These are phyloP conservation scores for Ascochyta koolunga DNA, from an alignment of 2,329 filamentous ascomycete species.

Conservation along the genomic window DNA sequence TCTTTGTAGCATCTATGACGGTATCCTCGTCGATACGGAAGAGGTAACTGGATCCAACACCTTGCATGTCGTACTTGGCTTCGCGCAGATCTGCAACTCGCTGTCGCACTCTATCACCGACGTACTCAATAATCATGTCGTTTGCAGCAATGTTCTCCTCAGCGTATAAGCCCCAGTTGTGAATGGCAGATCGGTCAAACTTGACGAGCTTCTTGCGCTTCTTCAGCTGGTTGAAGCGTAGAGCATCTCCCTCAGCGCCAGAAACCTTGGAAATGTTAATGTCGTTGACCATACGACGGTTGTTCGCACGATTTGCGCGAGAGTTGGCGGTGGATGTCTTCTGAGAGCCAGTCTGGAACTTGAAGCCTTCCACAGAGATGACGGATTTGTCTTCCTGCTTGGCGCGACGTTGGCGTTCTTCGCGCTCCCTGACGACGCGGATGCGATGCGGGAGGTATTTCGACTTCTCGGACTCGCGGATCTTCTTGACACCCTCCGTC, in stretches of 20 bases:
- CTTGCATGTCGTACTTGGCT: slow-evolving; percentile 89
- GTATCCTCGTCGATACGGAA: slow-evolving; percentile 98
- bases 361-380: slow-evolving; percentile 50
- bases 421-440: slow-evolving; percentile 88
- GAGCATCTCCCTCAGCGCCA: slow-evolving; percentile 79
- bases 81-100: slow-evolving; percentile 97
- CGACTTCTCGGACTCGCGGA: slow-evolving; percentile 95
- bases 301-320: slow-evolving; percentile 91
- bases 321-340: slow-evolving; percentile 86
- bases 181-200: slow-evolving; percentile 95
- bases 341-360: slow-evolving; percentile 73
- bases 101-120: slow-evolving; percentile 95
- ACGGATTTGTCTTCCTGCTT: slow-evolving; percentile 61
- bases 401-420: slow-evolving; percentile 83
- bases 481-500: slow-evolving; percentile 93
- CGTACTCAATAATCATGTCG: slow-evolving; percentile 99
- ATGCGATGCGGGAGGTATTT: slow-evolving; percentile 98
- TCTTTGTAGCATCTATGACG: slow-evolving; percentile 97
- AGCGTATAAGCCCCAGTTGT: slow-evolving; percentile 98
- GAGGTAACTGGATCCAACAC: slow-evolving; percentile 95
- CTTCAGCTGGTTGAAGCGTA: slow-evolving; percentile 98
- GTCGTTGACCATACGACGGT: slow-evolving; percentile 91
- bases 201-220: slow-evolving; percentile 99
- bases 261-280: slow-evolving; percentile 90
- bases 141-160: slow-evolving; percentile 97